These are phyloP conservation scores for Sarocladiaceae sp. DNA, from an alignment of 2,329 filamentous ascomycete genomes.

Conservation along the genomic window DNA sequence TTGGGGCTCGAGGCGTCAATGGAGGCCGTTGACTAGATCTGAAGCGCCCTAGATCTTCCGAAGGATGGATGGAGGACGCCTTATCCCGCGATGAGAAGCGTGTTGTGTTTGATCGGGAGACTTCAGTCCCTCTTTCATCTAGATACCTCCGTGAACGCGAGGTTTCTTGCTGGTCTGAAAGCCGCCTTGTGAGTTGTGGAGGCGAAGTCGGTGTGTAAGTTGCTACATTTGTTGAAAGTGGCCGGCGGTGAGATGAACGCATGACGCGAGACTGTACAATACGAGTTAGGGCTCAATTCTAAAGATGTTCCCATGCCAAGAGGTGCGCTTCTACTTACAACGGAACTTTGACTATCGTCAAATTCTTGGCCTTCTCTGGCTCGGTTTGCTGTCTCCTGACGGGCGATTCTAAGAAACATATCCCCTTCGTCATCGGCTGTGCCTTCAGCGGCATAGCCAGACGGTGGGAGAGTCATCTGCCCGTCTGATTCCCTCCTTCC, in stretches of 20 bases:
- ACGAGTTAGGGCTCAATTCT: slow-evolving; percentile 8
- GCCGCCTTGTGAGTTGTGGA: slow-evolving; percentile 42
- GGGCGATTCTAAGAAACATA: slow-evolving; percentile 52
- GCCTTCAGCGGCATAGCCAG: slow-evolving; percentile 28
- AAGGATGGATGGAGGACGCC: slow-evolving; percentile 30
- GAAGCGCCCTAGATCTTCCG: slow-evolving; percentile 28
- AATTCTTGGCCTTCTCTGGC: slow-evolving; percentile 20
- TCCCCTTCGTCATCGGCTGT: slow-evolving; percentile 50
- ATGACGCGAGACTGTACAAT: slow-evolving; percentile 39
- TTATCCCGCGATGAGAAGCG: slow-evolving; percentile 36
- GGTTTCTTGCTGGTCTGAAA: slow-evolving; percentile 52
- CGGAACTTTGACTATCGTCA: slow-evolving; percentile 30
- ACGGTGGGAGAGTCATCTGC: slow-evolving; percentile 34
- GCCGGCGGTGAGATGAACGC: slow-evolving; percentile 42
- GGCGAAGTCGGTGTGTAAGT: slow-evolving; percentile 44
- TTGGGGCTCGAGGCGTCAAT: slow-evolving; percentile 40
- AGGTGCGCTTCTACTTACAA: slow-evolving; percentile 34
- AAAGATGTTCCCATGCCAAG: background rate
- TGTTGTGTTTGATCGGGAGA: slow-evolving; percentile 37
- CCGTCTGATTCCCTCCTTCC: slow-evolving; percentile 26
- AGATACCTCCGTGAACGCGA: slow-evolving; percentile 30
- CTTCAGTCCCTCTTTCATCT: slow-evolving; percentile 36
- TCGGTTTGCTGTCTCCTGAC: slow-evolving; percentile 41
- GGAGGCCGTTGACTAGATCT: slow-evolving; percentile 23
- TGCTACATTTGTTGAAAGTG: slow-evolving; percentile 45